Percentiles rank a stretch among this genome's conserved stretches.
These are phyloP conservation scores for Pythium phragmitis DNA, from an alignment of 352 stramenopile species.

Conservation along the genomic window DNA sequence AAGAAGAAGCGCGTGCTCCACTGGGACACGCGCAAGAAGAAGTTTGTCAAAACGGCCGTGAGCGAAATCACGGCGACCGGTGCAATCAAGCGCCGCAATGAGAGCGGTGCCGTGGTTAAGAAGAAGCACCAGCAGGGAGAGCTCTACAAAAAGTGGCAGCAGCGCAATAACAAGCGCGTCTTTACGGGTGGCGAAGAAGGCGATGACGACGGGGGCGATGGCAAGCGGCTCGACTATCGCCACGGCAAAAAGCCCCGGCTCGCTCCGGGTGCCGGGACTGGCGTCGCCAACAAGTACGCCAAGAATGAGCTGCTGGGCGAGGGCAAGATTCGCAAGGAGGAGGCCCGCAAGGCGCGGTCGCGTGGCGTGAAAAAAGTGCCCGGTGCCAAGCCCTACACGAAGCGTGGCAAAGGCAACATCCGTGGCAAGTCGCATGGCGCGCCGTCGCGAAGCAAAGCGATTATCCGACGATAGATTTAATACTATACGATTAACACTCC, in stretches of 20 bases:
- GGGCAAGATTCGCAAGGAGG: constrained; percentile 82
- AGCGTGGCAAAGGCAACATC: constrained; percentile 72
- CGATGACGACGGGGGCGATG: constrained; percentile 41
- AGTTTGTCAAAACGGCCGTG: constrained; percentile 93
- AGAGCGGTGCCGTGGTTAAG: constrained; percentile 72
- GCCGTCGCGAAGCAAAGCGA: constrained; percentile 80
- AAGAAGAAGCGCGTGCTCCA: constrained; percentile 97
- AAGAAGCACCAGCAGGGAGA: constrained; percentile 91
- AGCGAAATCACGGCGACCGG: constrained; percentile 86
- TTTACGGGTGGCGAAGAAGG: constrained; percentile 71
- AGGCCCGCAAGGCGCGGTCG: constrained; percentile 81
- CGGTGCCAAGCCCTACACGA: constrained; percentile 35
- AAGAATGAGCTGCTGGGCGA: constrained; percentile 81
- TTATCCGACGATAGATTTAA: constrained; percentile 41
- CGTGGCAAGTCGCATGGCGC: constrained; percentile 81
- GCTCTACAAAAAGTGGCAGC: constrained; percentile 94
- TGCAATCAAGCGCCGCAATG: constrained; percentile 82
- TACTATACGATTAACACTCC: not conserved
- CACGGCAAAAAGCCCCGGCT: constrained; percentile 70
- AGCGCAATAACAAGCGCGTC: constrained; percentile 86
- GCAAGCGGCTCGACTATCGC: constrained; percentile 73
- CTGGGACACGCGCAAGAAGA: constrained; percentile 99
- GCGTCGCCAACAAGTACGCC: constrained; percentile 71
- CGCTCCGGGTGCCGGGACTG: constrained; percentile 20
- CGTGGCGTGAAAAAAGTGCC: constrained; percentile 66